Base-by-base conservation (phyloP, 139 green algal genomes). In the Chlamydomonas eustigma region DNA sequence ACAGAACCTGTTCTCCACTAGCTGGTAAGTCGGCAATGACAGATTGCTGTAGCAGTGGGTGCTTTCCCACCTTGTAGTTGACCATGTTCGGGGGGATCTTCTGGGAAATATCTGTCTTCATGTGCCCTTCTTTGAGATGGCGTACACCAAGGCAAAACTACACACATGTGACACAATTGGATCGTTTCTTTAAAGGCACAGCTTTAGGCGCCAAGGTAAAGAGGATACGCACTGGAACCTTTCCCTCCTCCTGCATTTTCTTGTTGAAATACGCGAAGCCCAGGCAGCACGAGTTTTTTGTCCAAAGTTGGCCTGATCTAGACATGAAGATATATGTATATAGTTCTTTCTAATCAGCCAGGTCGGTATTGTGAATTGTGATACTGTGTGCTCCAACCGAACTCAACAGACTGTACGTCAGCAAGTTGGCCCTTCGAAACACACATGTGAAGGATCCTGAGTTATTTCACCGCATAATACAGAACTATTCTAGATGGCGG, bases 261-360 rank as follows among this genome's bases (percentile, higher is more conserved):
- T n/a, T n/a, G 4, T 6, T 72, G 65, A 37, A 72, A 44, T 72
- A 72, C 33, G 65, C 65, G 32, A 72, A 24, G 4, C 65, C 65
- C 4, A 34, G 33, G 65, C 65, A 72, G 65, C 65, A 72, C 3
- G 65, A 50, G 31, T 72, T 6, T 39, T 72, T 72, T n/a, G n/a
- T n/a, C n/a, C n/a, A n/a, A n/a, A n/a, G n/a, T n/a, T n/a, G n/a
- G n/a, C n/a, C n/a, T n/a, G n/a, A n/a, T n/a, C n/a, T n/a, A n/a
- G n/a, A n/a, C n/a, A n/a, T n/a, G n/a, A n/a, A n/a, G n/a, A n/a
- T n/a, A n/a, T 58, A 58, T 5, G 35, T 5, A n/a, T 31, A 37
- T n/a, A 5, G 22, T 5, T 18, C 25, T 31, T n/a, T 8, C 28
- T 6, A 18, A 69, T 30, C 58, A 32, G 5, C 58, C 33, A 30